Conservation (phyloP, 2,329 filamentous ascomycete genomes). For the Exophiala oligosperma region DNA sequence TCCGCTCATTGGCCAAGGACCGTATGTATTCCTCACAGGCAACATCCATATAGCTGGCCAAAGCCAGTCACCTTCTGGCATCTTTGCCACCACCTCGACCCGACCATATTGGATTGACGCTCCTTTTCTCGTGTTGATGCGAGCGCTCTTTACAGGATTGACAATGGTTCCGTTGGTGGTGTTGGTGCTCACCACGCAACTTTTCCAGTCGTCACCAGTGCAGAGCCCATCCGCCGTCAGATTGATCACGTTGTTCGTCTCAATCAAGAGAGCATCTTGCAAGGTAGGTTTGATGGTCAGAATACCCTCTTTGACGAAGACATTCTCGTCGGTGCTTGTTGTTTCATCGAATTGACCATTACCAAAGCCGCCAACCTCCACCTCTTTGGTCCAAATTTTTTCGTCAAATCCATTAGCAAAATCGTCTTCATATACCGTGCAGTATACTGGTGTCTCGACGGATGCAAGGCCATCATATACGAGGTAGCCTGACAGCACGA, state of each 20-base stretch:
- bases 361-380: constrained; percentile 52
- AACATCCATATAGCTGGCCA: constrained; percentile 92
- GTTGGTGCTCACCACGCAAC: constrained; percentile 74
- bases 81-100: constrained; percentile 74
- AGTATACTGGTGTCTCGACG: constrained; percentile 55
- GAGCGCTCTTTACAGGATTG: constrained; percentile 74
- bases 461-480: not conserved
- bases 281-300: constrained; percentile 77
- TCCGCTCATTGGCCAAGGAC: constrained; percentile 74
- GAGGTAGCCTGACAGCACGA: not conserved
- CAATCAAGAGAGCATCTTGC: constrained; percentile 66
- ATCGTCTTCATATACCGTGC: constrained; percentile 65
- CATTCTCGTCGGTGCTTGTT: constrained; percentile 70
- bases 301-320: constrained; percentile 67
- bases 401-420: constrained; percentile 58
- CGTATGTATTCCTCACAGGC: constrained; percentile 70
- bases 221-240: constrained; percentile 66
- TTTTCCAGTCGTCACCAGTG: constrained; percentile 58
- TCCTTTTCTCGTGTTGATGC: constrained; percentile 72
- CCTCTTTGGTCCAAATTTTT: constrained; percentile 67
- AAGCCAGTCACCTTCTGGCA: constrained; percentile 79
- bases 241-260: constrained; percentile 67
- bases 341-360: constrained; percentile 82
- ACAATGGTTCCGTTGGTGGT: constrained; percentile 74
- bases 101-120: constrained; percentile 76